Conservation (phyloP, 257 asterid species). For the Forsythia viridissima region DNA sequence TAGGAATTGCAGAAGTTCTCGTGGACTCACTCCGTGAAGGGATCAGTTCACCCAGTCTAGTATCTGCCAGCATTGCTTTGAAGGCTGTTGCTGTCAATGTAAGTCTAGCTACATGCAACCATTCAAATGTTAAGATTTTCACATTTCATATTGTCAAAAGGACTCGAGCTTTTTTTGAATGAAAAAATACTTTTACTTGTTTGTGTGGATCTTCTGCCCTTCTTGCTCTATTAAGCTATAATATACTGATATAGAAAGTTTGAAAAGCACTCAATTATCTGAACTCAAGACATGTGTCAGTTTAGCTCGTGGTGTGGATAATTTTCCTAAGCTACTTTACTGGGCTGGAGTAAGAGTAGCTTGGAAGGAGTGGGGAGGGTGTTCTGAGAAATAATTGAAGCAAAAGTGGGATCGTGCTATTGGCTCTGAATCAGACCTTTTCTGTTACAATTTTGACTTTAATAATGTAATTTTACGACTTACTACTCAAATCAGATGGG, state of each 20-base stretch:
- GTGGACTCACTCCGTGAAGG: slow-evolving; percentile 82
- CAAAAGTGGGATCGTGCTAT: background rate
- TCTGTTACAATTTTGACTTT: background rate
- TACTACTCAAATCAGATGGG: background rate
- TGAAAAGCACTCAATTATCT: background rate
- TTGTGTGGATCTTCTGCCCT: background rate
- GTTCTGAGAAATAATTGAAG: background rate
- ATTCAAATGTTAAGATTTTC: slow-evolving; percentile 18
- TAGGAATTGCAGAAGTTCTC: slow-evolving; percentile 72
- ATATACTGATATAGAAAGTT: background rate
- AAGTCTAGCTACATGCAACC: slow-evolving; percentile 35
- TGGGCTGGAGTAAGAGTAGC: background rate
- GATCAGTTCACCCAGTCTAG: slow-evolving; percentile 54
- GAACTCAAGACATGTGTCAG: background rate
- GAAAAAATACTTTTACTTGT: slow-evolving; percentile 3
- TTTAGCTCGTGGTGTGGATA: background rate
- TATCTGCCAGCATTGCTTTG: slow-evolving; percentile 80
- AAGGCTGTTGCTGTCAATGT: slow-evolving; percentile 92
- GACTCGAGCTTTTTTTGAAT: slow-evolving; percentile 3
- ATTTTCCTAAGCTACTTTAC: background rate
- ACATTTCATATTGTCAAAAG: slow-evolving; percentile 11
- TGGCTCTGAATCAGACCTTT: slow-evolving; percentile 1
- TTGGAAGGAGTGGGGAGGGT: background rate
- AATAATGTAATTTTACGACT: background rate
- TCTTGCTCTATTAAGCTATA: slow-evolving; percentile 2